Conservation (phyloP, 345 rosid species). For the sweet orange (Citrus sinensis) region DVS_A1.0 CM039162.1:25989501-25990000, state of each 20-base stretch:
- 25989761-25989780: conserved; percentile 82
- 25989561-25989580: neutral
- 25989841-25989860: conserved; percentile 84
- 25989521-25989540: neutral
- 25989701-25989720: conserved; percentile 16
- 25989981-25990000: neutral
- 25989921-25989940: conserved; percentile 81
- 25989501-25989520: neutral
- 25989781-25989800: conserved; percentile 91
- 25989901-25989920: conserved; percentile 79
- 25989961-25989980: conserved; percentile 33
- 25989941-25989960: conserved; percentile 75
- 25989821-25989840: conserved; percentile 82
- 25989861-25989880: conserved; percentile 89
- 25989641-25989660: neutral
- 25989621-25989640: neutral
- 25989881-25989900: conserved; percentile 80
- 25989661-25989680: neutral
- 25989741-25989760: conserved; percentile 85
- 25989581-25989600: neutral
- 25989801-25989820: conserved; percentile 84
- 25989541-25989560: neutral
- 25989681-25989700: neutral
- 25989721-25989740: conserved; percentile 61
- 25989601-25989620: neutral